Percentiles rank a stretch among this genome's conserved stretches.
phyloP scores from a whole-genome alignment of 306 rosid species.

The Benincasa hispida region DNA sequence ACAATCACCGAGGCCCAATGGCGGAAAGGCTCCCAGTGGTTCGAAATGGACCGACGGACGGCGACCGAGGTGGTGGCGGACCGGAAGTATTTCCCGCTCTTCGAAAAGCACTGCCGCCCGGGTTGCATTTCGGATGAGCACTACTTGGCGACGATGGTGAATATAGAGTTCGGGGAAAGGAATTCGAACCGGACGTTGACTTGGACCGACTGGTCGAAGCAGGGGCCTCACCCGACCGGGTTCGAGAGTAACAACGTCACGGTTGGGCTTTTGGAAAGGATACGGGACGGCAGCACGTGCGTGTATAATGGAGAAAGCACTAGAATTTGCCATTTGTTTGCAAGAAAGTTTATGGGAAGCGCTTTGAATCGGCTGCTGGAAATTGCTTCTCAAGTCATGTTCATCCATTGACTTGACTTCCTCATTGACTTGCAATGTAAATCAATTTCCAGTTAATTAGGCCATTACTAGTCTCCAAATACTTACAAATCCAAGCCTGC shows the following conservation, averaged over 20 bases:
- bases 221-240: slow-evolving; percentile 60
- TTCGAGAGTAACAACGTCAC: neutral
- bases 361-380: neutral
- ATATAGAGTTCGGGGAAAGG: slow-evolving; percentile 26
- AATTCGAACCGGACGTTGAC: slow-evolving; percentile 70
- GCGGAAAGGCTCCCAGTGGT: slow-evolving; percentile 90
- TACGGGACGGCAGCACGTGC: neutral
- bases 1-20: slow-evolving; percentile 33
- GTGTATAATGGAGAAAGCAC: neutral
- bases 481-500: neutral
- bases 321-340: neutral
- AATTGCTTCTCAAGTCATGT: neutral
- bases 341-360: neutral
- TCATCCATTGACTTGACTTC: neutral
- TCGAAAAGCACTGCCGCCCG: slow-evolving; percentile 31
- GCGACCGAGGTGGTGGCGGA: slow-evolving; percentile 57
- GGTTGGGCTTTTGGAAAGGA: neutral
- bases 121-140: slow-evolving; percentile 74
- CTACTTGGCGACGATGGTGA: slow-evolving; percentile 60
- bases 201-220: slow-evolving; percentile 75
- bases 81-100: slow-evolving; percentile 37
- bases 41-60: slow-evolving; percentile 53
- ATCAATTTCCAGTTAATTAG: neutral
- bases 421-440: neutral
- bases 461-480: neutral